Conservation (phyloP, 345 rosid genomes). For the Tarenaya hassleriana region DNA sequence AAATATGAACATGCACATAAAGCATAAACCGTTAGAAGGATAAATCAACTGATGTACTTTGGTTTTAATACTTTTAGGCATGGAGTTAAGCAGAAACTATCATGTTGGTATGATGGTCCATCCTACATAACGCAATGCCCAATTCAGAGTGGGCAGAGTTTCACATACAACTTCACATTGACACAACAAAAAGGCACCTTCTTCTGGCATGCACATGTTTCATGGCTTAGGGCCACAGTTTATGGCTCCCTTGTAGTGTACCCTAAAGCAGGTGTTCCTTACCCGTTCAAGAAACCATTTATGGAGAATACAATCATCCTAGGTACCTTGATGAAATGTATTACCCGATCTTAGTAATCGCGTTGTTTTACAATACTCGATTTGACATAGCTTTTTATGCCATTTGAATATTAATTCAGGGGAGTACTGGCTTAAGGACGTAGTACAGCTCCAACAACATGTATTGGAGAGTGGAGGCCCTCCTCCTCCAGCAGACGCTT, state of each 20-base stretch:
- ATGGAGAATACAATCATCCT: constrained; percentile 59
- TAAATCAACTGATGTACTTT: not conserved
- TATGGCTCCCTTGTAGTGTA: constrained; percentile 67
- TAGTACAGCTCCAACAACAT: constrained; percentile 50
- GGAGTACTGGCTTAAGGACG: constrained; percentile 73
- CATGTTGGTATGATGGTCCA: constrained; percentile 92
- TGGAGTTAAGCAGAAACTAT: constrained; percentile 69
- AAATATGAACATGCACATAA: constrained; percentile 1
- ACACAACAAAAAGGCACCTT: constrained; percentile 69
- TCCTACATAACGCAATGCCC: constrained; percentile 90
- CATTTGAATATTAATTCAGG: constrained; percentile 32
- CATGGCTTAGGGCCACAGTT: constrained; percentile 79
- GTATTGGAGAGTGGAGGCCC: constrained; percentile 57
- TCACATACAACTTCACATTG: constrained; percentile 67
- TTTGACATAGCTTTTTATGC: constrained; percentile 9
- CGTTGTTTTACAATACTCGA: not conserved
- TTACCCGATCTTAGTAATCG: not conserved
- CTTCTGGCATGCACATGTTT: constrained; percentile 84
- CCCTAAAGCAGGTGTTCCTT: constrained; percentile 60
- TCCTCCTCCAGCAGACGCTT: constrained; percentile 73
- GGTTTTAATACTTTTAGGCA: constrained; percentile 43
- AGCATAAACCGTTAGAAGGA: not conserved
- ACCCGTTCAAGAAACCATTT: constrained; percentile 59
- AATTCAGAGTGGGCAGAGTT: constrained; percentile 61
- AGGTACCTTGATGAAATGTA: constrained; percentile 30